Evolutionary conservation across 768 basidiomycete species (phyloP), one percentile per base, ranked within the genome.

Genomic region (Chiua virens): DNA sequence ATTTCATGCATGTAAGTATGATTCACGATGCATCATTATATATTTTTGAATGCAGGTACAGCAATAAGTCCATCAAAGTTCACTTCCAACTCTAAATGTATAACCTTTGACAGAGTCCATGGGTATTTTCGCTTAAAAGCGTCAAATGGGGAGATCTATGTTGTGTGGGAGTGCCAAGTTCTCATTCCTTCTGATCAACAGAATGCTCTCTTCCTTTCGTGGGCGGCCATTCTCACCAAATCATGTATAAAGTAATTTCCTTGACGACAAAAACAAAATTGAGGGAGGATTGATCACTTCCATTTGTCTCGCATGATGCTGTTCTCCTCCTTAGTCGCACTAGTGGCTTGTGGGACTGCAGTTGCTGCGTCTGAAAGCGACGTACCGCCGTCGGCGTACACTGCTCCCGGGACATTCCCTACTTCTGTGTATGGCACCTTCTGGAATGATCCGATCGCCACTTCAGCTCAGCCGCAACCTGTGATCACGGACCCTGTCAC

Each of bases 391-490:
- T 45, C 72, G 71, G 76, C 76, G 5, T 85, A 78, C 61, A 80
- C 82, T 1, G 83, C 70, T 14, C 78, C 81, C 6, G 84, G 83
- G 14, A 55, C 66, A 8, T 87, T 86, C 62, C 84, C 85, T 1
- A 83, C 84, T 2, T 77, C 81, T 2, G 68, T 75, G 20, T 87
- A 80, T 61, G 65, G 68, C 17, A 71, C 76, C 40, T 89, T 86
- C 64, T 85, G 80, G 71, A 86, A 87, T 61, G 66, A 77, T 52
- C 85, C 86, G n/a, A 87, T 83, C 3, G 82, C 78, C 17, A 87
- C 86, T 3, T 77, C 79, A n/a, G 80, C 76, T 1, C 85, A 89
- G 65, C 80, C 80, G 4, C 86, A 87, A 62, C 86, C 86, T 4
- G 75, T 87, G 27, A 75, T 89, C 39, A 79, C 85, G n/a, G 86